A percentile compares a stretch with the other conserved stretches of the same genome.
These are phyloP conservation scores for Patellifolia procumbens DNA, from an alignment of 179 eudicot genomes.

Conservation along the genomic window DNA sequence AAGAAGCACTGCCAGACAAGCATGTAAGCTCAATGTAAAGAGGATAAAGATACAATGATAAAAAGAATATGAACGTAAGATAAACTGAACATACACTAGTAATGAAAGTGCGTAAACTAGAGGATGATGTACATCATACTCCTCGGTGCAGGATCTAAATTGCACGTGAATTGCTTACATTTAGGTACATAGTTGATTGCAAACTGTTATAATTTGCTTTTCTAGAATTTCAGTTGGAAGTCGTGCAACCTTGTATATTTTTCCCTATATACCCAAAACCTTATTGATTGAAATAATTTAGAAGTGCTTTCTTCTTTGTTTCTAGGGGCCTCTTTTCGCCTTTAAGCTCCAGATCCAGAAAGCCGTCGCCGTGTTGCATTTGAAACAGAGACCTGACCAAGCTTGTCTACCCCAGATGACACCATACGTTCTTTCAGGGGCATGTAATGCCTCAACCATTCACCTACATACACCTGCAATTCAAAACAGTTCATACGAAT, in stretches of 20 bases:
- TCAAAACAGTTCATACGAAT: background rate
- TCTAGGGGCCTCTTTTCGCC: background rate
- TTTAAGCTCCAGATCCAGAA: constrained; percentile 69
- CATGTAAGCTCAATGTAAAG: no score
- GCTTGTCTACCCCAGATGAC: constrained; percentile 61
- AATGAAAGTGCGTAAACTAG: no score
- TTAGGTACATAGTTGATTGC: no score
- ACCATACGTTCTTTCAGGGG: constrained; percentile 63
- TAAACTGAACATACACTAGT: no score
- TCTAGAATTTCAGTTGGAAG: no score
- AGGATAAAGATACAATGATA: no score
- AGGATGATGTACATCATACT: no score
- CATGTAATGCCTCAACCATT: constrained; percentile 71
- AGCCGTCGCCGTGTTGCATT: constrained; percentile 84
- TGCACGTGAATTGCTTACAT: no score
- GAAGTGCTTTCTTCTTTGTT: background rate
- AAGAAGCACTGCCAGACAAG: no score
- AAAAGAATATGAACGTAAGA: no score
- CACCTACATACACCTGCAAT: constrained; percentile 80
- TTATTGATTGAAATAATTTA: constrained; percentile 7
- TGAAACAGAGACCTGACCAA: constrained; percentile 74
- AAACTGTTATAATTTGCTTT: no score
- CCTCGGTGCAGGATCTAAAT: no score
- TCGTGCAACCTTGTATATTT: background rate
- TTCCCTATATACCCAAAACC: background rate